Evolutionary conservation across 2,329 filamentous ascomycete genomes (phyloP).

Genomic region (Alternaria atra): DNA sequence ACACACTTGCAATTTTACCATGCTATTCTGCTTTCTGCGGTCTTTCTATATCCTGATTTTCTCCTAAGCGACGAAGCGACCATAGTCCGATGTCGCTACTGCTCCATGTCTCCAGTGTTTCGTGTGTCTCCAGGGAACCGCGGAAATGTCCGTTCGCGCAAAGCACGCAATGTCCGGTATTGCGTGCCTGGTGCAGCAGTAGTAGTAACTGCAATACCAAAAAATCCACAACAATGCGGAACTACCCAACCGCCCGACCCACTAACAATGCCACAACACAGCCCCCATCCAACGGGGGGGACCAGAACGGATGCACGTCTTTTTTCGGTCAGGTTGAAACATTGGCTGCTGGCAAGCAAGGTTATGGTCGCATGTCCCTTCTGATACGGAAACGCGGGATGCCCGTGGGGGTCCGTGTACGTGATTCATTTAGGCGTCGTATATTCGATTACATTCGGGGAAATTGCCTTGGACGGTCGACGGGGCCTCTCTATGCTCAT

Average conservation of each 20-base stretch:
- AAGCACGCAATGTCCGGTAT: slow-evolving; percentile 13
- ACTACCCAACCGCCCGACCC: slow-evolving; percentile 23
- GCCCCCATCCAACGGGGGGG: slow-evolving; percentile 1
- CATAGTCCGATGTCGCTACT: slow-evolving; percentile 15
- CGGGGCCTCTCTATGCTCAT: not conserved
- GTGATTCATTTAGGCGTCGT: slow-evolving; percentile 41
- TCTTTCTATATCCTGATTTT: slow-evolving; percentile 10
- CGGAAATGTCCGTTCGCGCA: slow-evolving; percentile 21
- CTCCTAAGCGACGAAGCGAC: not conserved
- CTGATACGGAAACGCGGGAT: slow-evolving; percentile 31
- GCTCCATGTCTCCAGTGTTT: not conserved
- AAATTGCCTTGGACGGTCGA: slow-evolving; percentile 6
- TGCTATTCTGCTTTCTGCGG: slow-evolving; percentile 16
- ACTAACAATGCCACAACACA: slow-evolving; percentile 15
- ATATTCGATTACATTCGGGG: slow-evolving; percentile 24
- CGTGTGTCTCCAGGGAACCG: slow-evolving; percentile 10
- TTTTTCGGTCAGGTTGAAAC: slow-evolving; percentile 15
- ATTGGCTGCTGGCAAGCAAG: slow-evolving; percentile 11
- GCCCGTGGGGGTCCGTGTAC: slow-evolving; percentile 37
- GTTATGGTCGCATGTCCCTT: slow-evolving; percentile 22
- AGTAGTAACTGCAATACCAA: slow-evolving; percentile 1
- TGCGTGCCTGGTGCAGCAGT: not conserved
- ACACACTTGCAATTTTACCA: slow-evolving; percentile 17
- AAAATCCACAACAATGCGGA: slow-evolving; percentile 14
- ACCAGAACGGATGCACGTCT: slow-evolving; percentile 12